Evolutionary conservation across 2,329 filamentous ascomycete species (phyloP).

Genomic region (Penicillium sp.): DNA sequence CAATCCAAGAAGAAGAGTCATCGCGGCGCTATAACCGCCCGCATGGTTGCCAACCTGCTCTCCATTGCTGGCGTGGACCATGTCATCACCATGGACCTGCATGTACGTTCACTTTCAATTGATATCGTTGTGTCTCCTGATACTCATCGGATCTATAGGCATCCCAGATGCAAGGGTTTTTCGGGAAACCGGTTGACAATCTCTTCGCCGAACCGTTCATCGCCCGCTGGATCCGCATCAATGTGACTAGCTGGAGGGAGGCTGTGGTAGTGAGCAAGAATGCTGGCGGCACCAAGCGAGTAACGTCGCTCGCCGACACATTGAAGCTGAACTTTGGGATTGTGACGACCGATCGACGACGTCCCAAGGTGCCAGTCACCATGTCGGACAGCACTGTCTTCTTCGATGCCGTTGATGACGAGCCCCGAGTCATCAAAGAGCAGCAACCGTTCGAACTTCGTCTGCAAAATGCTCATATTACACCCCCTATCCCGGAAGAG

Average conservation of each 20-base stretch:
- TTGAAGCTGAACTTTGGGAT: slow-evolving; percentile 97
- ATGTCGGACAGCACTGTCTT: slow-evolving; percentile 76
- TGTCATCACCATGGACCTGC: slow-evolving; percentile 93
- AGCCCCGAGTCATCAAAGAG: slow-evolving; percentile 23
- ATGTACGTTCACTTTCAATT: slow-evolving; percentile 52
- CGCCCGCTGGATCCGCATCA: slow-evolving; percentile 87
- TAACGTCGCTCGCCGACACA: slow-evolving; percentile 90
- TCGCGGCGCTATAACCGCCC: slow-evolving; percentile 88
- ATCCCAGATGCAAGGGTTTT: slow-evolving; percentile 99
- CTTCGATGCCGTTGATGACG: slow-evolving; percentile 55
- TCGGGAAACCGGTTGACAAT: slow-evolving; percentile 95
- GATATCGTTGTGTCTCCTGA: slow-evolving; percentile 1
- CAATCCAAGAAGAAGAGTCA: slow-evolving; percentile 99
- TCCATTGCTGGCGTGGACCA: slow-evolving; percentile 92
- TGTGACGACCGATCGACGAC: slow-evolving; percentile 59
- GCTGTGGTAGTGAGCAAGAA: slow-evolving; percentile 98
- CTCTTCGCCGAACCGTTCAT: slow-evolving; percentile 93
- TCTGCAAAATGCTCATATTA: slow-evolving; percentile 18
- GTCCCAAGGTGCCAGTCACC: slow-evolving; percentile 46
- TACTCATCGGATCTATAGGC: slow-evolving; percentile 43
- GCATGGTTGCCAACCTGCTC: slow-evolving; percentile 94
- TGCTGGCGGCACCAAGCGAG: slow-evolving; percentile 90
- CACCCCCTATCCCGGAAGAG: slow-evolving; percentile 19
- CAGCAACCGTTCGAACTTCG: slow-evolving; percentile 27
- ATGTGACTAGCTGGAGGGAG: slow-evolving; percentile 77